Evolutionary conservation across 148 eudicot species (phyloP), one percentile per base, ranked within the genome.

Genomic region (Pouteria glomerata): DNA sequence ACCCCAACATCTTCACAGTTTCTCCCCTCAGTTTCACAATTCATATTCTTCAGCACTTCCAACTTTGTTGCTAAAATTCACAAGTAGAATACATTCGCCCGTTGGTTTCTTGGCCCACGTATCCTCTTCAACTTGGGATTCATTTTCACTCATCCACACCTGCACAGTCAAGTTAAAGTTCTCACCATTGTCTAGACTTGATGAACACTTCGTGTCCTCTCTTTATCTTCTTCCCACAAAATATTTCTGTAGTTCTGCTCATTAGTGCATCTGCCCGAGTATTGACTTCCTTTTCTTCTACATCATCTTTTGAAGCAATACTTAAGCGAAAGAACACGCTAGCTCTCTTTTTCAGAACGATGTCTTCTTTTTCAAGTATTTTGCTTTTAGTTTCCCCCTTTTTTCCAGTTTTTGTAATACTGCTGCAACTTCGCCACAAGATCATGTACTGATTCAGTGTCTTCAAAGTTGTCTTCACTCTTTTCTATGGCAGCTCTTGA

Each of bases 301-400:
- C n/a, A 66, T 14, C 0, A 39, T 31, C 44, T 47, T 57, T 12
- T 18, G 35, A 41, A 15, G 60, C 50, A 71, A 76, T 26, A 31
- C 8, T 34, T 31, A 76, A 71, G n/a, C 71, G 79, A 23, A 71
- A 71, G 47, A 76, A 65, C 3, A 72, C 75, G 18, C 75, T 71
- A 18, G 50, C 37, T 64, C 41, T 76, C 16, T 56, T 70, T n/a
- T 42, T 63, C 34, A 39, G 11, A 44, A 29, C 3, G 13, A 8
- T 56, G n/a, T 33, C 58, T 34, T 27, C 27, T 23, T 66, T 67
- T 60, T 30, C 14, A 27, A 23, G 47, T 27, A 24, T 0, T 1
- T 2, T 41, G 8, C 61, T 26, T 70, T 31, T 34, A 13, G 30
- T 26, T 62, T 37, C 56, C 57, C 45, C 30, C 13, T 64, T 63